Conservation (phyloP, 2,329 filamentous ascomycete species). For the Pseudocercospora ulei region DNA sequence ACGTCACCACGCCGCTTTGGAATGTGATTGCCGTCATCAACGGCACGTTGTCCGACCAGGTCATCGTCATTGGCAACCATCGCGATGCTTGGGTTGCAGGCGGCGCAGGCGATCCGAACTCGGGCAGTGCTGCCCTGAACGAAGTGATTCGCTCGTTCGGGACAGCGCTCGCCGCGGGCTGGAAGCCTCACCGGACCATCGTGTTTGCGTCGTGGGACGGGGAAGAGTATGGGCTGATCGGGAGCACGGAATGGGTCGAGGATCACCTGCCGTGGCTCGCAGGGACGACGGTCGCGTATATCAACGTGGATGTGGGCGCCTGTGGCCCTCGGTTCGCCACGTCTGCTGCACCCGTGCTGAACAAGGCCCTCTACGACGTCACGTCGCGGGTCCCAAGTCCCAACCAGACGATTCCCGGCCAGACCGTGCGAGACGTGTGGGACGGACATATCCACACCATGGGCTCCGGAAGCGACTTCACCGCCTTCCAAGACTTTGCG, state of each 20-base stretch:
- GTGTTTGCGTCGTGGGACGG: slow-evolving; percentile 67
- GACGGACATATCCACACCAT: slow-evolving; percentile 48
- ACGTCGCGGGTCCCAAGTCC: slow-evolving; percentile 52
- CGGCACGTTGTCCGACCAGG: slow-evolving; percentile 72
- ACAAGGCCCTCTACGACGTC: slow-evolving; percentile 60
- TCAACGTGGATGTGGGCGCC: slow-evolving; percentile 74
- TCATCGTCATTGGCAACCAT: slow-evolving; percentile 84
- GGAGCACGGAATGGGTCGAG: slow-evolving; percentile 88
- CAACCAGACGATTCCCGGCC: slow-evolving; percentile 61
- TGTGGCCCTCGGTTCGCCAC: slow-evolving; percentile 54
- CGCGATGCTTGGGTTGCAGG: slow-evolving; percentile 82
- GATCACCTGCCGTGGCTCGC: slow-evolving; percentile 75
- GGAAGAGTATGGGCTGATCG: slow-evolving; percentile 73
- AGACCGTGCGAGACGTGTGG: slow-evolving; percentile 59
- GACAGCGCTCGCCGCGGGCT: slow-evolving; percentile 59
- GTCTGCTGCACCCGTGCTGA: slow-evolving; percentile 63
- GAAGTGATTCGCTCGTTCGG: slow-evolving; percentile 70
- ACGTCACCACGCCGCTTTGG: slow-evolving; percentile 45
- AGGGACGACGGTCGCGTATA: slow-evolving; percentile 63
- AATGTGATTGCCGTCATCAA: slow-evolving; percentile 90
- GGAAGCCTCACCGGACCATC: slow-evolving; percentile 80
- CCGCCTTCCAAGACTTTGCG: slow-evolving; percentile 46
- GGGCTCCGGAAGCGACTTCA: slow-evolving; percentile 46
- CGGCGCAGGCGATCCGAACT: slow-evolving; percentile 75
- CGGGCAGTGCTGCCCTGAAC: slow-evolving; percentile 67